Evolutionary conservation across 768 basidiomycete genomes (phyloP).

Genomic region (Tylopilus subfusipes): DNA sequence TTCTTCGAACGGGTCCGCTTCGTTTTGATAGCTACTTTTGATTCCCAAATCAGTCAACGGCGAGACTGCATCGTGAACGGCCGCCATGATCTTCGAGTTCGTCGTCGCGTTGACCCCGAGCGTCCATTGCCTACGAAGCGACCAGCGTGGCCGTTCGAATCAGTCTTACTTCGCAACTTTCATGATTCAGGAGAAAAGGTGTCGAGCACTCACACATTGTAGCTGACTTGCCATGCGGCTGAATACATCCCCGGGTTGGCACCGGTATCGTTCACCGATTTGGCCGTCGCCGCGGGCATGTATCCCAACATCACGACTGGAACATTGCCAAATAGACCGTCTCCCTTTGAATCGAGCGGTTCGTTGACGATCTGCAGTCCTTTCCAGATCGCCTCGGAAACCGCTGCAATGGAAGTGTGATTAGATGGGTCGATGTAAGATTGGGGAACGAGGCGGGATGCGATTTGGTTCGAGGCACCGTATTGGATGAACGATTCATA

Average conservation of each 20-base stretch:
- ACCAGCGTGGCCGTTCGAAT: background rate
- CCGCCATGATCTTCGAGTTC: conserved; percentile 1
- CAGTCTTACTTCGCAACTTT: background rate
- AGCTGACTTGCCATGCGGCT: conserved; percentile 14
- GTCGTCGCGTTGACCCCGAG: background rate
- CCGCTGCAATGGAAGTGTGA: conserved; percentile 10
- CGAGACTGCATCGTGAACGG: conserved; percentile 5
- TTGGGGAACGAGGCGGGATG: conserved; percentile 21
- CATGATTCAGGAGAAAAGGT: background rate
- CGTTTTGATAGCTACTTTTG: conserved; percentile 23
- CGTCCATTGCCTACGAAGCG: conserved; percentile 13
- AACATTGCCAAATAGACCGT: background rate
- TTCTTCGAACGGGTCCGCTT: conserved; percentile 14
- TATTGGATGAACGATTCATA: conserved; percentile 10
- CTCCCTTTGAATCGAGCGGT: background rate
- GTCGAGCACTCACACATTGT: conserved; percentile 5
- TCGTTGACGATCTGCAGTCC: conserved; percentile 14
- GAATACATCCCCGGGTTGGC: conserved; percentile 18
- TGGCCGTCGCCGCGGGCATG: conserved; percentile 5
- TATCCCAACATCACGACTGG: background rate
- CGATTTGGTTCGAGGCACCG: conserved; percentile 10
- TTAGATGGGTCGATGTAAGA: conserved; percentile 12
- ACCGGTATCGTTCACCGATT: conserved; percentile 4
- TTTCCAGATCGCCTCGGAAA: conserved; percentile 17
- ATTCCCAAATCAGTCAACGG: conserved; percentile 17